phyloP scores from a whole-genome alignment of 2,329 filamentous ascomycete genomes.

The Claviceps pusilla region DNA sequence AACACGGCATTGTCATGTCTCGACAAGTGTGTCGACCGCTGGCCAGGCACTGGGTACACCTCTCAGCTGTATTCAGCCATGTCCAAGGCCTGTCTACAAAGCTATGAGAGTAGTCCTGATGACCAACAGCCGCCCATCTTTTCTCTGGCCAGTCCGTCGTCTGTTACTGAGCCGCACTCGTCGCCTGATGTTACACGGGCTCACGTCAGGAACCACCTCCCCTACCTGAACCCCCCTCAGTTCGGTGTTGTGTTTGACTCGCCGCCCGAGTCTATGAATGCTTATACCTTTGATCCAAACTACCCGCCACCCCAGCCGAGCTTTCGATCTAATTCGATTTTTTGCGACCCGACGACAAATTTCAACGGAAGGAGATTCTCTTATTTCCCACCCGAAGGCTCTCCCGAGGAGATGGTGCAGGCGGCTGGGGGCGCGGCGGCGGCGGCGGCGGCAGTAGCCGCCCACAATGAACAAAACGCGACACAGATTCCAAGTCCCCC shows the following conservation, averaged over 20 bases:
- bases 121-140: constrained; percentile 11
- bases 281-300: constrained; percentile 28
- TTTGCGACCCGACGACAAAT: constrained; percentile 42
- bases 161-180: constrained; percentile 17
- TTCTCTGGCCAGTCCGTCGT: constrained; percentile 21
- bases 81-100: constrained; percentile 70
- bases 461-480: constrained; percentile 16
- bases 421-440: constrained; percentile 13
- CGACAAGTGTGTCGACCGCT: constrained; percentile 65
- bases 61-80: constrained; percentile 78
- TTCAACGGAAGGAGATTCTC: constrained; percentile 43
- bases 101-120: constrained; percentile 47
- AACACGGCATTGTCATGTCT: constrained; percentile 65
- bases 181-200: constrained; percentile 15
- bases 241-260: constrained; percentile 46
- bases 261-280: constrained; percentile 36
- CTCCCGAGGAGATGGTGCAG: constrained; percentile 19
- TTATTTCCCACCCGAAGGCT: constrained; percentile 44
- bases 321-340: constrained; percentile 54
- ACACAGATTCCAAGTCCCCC: constrained; percentile 28
- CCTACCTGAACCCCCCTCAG: constrained; percentile 34
- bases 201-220: constrained; percentile 17
- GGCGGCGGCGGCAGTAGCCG: constrained; percentile 15
- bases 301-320: constrained; percentile 32
- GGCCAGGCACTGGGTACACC: constrained; percentile 79